phyloP scores from a whole-genome alignment of 495 filamentous ascomycete genomes.

The Podospora australis region DNA sequence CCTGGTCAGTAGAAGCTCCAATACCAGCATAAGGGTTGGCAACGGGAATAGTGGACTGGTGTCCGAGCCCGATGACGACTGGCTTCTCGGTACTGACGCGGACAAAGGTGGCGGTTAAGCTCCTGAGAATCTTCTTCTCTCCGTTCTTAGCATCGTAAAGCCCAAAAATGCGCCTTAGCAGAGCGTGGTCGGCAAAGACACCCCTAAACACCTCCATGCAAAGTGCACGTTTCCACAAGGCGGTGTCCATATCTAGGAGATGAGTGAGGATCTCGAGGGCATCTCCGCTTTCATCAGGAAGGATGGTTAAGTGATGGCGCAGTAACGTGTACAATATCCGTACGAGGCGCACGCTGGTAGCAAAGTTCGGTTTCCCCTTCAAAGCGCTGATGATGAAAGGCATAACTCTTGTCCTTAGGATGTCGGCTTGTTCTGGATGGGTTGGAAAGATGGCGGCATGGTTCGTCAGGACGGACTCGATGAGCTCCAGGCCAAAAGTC shows the following conservation, averaged over 20 bases:
- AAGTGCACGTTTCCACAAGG: constrained; percentile 76
- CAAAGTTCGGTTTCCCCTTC: constrained; percentile 72
- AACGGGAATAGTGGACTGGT: constrained; percentile 73
- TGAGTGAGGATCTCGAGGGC: constrained; percentile 80
- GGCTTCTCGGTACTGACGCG: constrained; percentile 88
- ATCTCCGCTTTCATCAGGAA: constrained; percentile 77
- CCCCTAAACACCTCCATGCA: constrained; percentile 88
- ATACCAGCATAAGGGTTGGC: constrained; percentile 33
- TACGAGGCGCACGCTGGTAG: constrained; percentile 73
- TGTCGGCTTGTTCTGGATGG: constrained; percentile 74
- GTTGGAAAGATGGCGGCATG: constrained; percentile 71
- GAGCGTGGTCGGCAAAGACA: constrained; percentile 69
- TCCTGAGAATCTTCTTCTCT: constrained; percentile 68
- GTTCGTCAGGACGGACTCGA: constrained; percentile 81
- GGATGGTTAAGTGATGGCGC: constrained; percentile 64
- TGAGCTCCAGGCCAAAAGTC: constrained; percentile 80
- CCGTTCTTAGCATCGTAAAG: constrained; percentile 69
- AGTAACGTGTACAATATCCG: constrained; percentile 76
- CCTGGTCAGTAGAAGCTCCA: constrained; percentile 60
- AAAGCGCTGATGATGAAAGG: constrained; percentile 73
- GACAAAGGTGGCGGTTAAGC: constrained; percentile 77
- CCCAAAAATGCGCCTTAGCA: constrained; percentile 74
- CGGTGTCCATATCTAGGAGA: constrained; percentile 76
- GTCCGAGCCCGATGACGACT: constrained; percentile 73
- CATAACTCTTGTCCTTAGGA: constrained; percentile 73